Evolutionary conservation across 352 stramenopile species (phyloP), one percentile per base, ranked within the genome.

Genomic region (Achlya hypogyna): DNA sequence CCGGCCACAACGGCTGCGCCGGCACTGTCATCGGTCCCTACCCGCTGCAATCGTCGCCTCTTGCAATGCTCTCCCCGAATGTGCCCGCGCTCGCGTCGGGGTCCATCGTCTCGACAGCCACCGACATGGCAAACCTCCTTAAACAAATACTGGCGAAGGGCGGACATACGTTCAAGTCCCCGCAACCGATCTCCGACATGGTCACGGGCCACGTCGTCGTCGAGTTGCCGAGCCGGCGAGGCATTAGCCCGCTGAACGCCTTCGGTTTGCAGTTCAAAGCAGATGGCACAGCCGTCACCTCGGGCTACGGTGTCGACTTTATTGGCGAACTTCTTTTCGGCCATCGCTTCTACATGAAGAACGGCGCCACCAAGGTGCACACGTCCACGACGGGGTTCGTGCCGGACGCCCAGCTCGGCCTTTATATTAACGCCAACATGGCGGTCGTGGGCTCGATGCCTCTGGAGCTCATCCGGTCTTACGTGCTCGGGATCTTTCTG

Each of bases 231-330:
- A 25, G 27, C 38, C 38, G 23, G 51, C n/a, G n/a, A n/a, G n/a
- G n/a, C n/a, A n/a, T n/a, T n/a, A 31, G 12, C 12, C 14, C 18
- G 16, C 12, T 49, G 8, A 20, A 14, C 14, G 22, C 53, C 31
- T 72, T 76, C 31, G 78, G 78, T 0, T 25, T 47, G 4, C 72
- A 85, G 29, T 81, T 70, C 60, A 70, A 73, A 2, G 60, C 70
- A 0, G 79, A 88, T 1, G 81, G 79, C 32, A 75, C 76, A 34
- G 78, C 74, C 2, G 65, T 89, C 16, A 70, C 75, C 1, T 76
- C 79, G 0, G 81, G 81, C 5, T 89, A 89, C 27, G 81, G 79
- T n/a, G 78, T 89, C 51, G 81, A 88, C 45, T 82, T 78, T 69
- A 66, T 85, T 52, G 77, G 73, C 0, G 66, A 77, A 4, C 75